Conservation (phyloP, 805 yeast species). For the Metschnikowia lunata region DNA sequence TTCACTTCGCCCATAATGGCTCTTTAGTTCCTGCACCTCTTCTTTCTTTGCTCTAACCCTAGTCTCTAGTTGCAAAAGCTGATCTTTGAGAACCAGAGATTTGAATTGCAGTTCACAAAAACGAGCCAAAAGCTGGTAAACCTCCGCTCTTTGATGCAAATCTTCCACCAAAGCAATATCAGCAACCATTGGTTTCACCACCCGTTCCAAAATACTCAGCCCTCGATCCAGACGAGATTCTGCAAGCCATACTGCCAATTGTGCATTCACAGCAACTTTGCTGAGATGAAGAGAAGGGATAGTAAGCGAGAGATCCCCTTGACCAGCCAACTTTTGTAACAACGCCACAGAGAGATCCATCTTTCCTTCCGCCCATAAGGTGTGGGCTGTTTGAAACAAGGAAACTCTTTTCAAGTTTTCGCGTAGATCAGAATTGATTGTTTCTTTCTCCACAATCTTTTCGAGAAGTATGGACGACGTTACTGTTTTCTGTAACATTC, state of each 20-base stretch:
- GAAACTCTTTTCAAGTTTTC: slow-evolving; percentile 12
- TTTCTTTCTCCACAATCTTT: slow-evolving; percentile 24
- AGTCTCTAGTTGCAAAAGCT: slow-evolving; percentile 37
- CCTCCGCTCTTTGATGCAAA: slow-evolving; percentile 33
- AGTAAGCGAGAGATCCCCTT: slow-evolving; percentile 15
- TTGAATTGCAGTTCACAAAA: slow-evolving; percentile 68
- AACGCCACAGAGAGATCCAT: slow-evolving; percentile 53
- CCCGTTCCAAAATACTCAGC: slow-evolving; percentile 49
- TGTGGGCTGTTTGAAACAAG: slow-evolving; percentile 46
- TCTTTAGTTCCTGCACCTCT: slow-evolving; percentile 49
- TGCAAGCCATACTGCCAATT: slow-evolving; percentile 66
- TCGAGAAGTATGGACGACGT: slow-evolving; percentile 46
- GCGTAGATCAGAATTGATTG: slow-evolving; percentile 8
- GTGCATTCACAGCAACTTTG: slow-evolving; percentile 26
- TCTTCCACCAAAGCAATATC: slow-evolving; percentile 12
- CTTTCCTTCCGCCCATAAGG: slow-evolving; percentile 64
- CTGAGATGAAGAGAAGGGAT: slow-evolving; percentile 19
- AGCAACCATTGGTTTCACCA: slow-evolving; percentile 46
- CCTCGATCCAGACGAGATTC: slow-evolving; percentile 68
- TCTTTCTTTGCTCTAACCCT: slow-evolving; percentile 38
- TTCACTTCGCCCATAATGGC: slow-evolving; percentile 37
- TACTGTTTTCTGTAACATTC: slow-evolving; percentile 46
- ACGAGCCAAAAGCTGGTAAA: slow-evolving; percentile 59
- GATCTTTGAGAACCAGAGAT: slow-evolving; percentile 40
- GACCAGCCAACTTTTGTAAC: slow-evolving; percentile 28